phyloP scores from a whole-genome alignment of 441 rosid species.

The Kokia cookei region DNA sequence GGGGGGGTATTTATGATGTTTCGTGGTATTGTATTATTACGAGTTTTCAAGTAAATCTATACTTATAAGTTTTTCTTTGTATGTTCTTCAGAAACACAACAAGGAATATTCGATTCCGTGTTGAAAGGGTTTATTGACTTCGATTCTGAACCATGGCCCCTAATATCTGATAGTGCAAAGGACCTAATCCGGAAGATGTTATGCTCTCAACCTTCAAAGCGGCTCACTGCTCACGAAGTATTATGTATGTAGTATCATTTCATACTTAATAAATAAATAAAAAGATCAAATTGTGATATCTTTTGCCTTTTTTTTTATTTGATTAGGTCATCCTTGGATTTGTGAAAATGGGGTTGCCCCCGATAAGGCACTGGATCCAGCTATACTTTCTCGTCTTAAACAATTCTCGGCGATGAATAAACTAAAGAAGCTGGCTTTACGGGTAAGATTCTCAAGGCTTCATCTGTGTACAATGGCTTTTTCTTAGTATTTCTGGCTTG shows the following conservation, averaged over 20 bases:
- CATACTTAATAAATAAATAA: neutral
- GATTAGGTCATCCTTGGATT: conserved; percentile 95
- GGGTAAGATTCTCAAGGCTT: conserved; percentile 33
- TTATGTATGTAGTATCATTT: conserved; percentile 52
- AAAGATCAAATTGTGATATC: neutral
- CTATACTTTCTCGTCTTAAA: conserved; percentile 94
- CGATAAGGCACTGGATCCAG: conserved; percentile 91
- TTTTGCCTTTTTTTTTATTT: conserved; percentile 4
- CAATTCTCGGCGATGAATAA: conserved; percentile 98
- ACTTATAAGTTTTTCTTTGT: conserved; percentile 18
- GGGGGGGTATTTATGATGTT: conserved; percentile 64
- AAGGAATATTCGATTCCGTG: conserved; percentile 96
- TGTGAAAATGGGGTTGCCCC: conserved; percentile 99
- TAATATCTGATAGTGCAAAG: conserved; percentile 85
- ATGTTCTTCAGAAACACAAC: conserved; percentile 74
- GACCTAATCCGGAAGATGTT: conserved; percentile 88
- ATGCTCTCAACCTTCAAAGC: conserved; percentile 61
- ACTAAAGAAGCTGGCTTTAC: conserved; percentile 94
- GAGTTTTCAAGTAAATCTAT: neutral
- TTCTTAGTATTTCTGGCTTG: neutral
- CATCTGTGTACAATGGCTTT: neutral
- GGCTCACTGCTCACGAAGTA: conserved; percentile 91
- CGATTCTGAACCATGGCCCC: conserved; percentile 92
- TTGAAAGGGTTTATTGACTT: conserved; percentile 89
- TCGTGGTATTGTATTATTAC: neutral